phyloP scores from a whole-genome alignment of 2,329 filamentous ascomycete genomes.

The Fusarium palustre region DNA sequence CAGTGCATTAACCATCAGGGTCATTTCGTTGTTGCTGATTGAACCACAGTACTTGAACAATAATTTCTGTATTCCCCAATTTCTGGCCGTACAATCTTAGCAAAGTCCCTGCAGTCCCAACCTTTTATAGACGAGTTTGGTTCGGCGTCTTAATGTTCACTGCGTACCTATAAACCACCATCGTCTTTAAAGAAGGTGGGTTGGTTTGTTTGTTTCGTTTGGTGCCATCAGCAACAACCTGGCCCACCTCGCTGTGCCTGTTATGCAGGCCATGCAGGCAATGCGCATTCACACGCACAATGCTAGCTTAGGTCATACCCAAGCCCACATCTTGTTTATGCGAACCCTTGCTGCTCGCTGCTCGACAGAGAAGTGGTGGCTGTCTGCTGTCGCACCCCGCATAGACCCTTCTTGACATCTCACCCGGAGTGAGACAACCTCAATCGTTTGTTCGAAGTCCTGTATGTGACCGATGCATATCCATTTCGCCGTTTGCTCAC shows the following conservation, averaged over 20 bases:
- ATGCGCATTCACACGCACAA: constrained; percentile 23
- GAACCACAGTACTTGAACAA: neutral
- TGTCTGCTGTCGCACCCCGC: constrained; percentile 38
- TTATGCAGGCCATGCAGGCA: constrained; percentile 34
- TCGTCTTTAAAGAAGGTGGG: constrained; percentile 21
- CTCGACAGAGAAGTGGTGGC: constrained; percentile 24
- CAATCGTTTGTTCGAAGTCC: constrained; percentile 31
- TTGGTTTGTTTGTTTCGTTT: constrained; percentile 18
- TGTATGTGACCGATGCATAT: constrained; percentile 41
- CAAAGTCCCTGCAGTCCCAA: neutral
- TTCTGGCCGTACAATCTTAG: neutral
- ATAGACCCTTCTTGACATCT: constrained; percentile 43
- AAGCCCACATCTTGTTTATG: constrained; percentile 39
- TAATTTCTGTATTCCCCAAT: neutral
- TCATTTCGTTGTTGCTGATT: neutral
- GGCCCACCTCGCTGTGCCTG: constrained; percentile 35
- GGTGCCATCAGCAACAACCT: constrained; percentile 28
- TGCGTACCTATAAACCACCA: constrained; percentile 33
- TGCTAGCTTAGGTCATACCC: constrained; percentile 28
- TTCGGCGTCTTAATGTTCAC: neutral
- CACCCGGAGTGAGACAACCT: constrained; percentile 43
- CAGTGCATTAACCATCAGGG: neutral
- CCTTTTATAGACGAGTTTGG: neutral
- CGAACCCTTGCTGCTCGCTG: constrained; percentile 40
- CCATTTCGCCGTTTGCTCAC: constrained; percentile 30